A percentile compares a stretch with the other conserved stretches of the same genome.
Evolutionary conservation across 768 basidiomycete genomes (phyloP).

Genomic region (Mycena alexandri): DNA sequence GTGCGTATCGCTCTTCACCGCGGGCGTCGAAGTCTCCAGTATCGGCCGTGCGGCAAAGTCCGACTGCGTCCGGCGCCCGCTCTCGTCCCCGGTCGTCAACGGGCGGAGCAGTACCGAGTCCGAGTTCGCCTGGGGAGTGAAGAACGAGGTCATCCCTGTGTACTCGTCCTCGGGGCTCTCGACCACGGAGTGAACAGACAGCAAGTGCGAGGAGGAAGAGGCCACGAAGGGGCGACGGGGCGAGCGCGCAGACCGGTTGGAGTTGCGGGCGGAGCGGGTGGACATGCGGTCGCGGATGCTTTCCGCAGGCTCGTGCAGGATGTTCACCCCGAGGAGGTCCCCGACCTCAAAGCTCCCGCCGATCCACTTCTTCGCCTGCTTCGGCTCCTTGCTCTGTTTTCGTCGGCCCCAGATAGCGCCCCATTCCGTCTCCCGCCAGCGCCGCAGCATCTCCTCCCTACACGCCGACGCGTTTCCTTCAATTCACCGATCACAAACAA

Average conservation of each 20-base stretch:
- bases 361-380: constrained; percentile 63
- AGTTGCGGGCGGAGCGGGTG: constrained; percentile 26
- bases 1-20: constrained; percentile 34
- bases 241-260: constrained; percentile 16
- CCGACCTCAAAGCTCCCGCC: constrained; percentile 86
- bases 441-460: constrained; percentile 66
- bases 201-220: constrained; percentile 12
- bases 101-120: constrained; percentile 28
- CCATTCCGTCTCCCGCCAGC: constrained; percentile 81
- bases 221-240: constrained; percentile 6
- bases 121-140: neutral
- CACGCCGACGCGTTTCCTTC: neutral
- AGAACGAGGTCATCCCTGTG: constrained; percentile 18
- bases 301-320: constrained; percentile 56
- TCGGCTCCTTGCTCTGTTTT: constrained; percentile 46
- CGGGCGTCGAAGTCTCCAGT: constrained; percentile 1
- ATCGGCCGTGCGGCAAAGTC: constrained; percentile 25
- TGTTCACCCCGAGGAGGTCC: constrained; percentile 76
- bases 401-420: constrained; percentile 57
- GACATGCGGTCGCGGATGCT: constrained; percentile 33
- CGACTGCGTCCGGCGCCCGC: constrained; percentile 27
- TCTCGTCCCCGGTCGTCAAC: neutral
- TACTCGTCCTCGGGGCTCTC: neutral
- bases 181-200: neutral
- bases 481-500: neutral